Base-by-base conservation (phyloP, 148 eudicot species). In the Spergularia marina region DNA sequence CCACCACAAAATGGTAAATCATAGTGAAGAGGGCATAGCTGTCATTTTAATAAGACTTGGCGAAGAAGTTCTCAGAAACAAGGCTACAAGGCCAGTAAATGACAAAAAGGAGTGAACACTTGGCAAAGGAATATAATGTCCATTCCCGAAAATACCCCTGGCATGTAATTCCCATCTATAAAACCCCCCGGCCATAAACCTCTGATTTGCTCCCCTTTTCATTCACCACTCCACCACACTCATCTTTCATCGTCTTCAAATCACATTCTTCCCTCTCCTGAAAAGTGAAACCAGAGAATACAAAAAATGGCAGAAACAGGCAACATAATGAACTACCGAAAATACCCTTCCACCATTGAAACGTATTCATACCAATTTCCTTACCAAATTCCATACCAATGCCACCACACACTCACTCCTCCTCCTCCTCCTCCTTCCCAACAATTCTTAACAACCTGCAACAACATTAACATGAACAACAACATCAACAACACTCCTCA, bases 311-410 rank as follows among this genome's bases (percentile, higher is more conserved):
- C 53, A 18, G 69, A 65, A 65, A 40, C 17, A 9, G 4, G 14
- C 8, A 65, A 65, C 53, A 16, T 65, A 17, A 17, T 65, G 53
- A 65, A 40, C 15, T 65, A n/a, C 69, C 69, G n/a, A 65, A 65
- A 40, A n/a, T 65, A 65, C 69, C 53, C 69, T 65, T 40, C 69
- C 25, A 16, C 69, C 69, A 40, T 65, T 17, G 52, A 65, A 65
- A 41, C 69, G 1, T 40, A 65, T 52, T 21, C 60, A 2, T 56
- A 16, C 21, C 36, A 30, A 30, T 2, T 30, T 3, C 18, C 52
- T 6, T 40, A 40, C 18, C 52, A 10, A 9, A n/a, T 16, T 6
- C 61, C 61, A 18, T 57, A n/a, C 25, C 61, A 57, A 57, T 57
- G 23, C 10, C 61, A 57, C 23, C 9, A 17, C 61, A n/a, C 20